Evolutionary conservation across 495 filamentous ascomycete genomes (phyloP), one percentile per base, ranked within the genome.

Genomic region (Astrocystis sublimbata): DNA sequence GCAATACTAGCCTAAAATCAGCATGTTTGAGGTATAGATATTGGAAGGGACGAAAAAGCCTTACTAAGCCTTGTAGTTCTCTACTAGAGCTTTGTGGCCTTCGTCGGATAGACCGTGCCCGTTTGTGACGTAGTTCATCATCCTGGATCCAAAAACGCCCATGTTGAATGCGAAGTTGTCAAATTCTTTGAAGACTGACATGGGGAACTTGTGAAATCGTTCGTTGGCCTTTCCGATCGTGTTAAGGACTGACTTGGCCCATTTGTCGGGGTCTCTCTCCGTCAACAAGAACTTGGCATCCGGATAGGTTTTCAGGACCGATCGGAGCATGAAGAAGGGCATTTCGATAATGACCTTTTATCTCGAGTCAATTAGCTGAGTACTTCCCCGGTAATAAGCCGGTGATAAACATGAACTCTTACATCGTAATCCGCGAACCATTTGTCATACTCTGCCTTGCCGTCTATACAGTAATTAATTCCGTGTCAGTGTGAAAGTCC

Each of bases 231-330:
- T 19, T 3, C 64, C 69, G 21, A 72, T 12, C 23, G 69, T 70
- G 33, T 64, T 64, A 28, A 59, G 31, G 49, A 56, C 65, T 4
- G 69, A 72, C 38, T 60, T 61, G 13, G 65, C 68, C 72, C 72
- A 74, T 42, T 71, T 71, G n/a, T 73, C 68, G 13, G 72, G 70
- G 19, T 73, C 53, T 35, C 72, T 63, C 62, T 74, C 72, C 6
- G 63, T 69, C 17, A 74, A 63, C 26, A 74, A 60, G 53, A 73
- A 74, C 24, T 73, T 74, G 42, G 70, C 70, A n/a, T 73, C 68
- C 2, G 72, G 72, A 47, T 74, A 74, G 8, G 70, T 54, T 4
- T 68, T 63, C 4, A 73, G 4, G 15, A 28, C 49, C 40, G 66
- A 67, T 5, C 60, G 64, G 4, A 67, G 41, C 66, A 74, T 66